Conservation (phyloP, 1,284 basidiomycete species). For the Pholiota adiposa region DNA sequence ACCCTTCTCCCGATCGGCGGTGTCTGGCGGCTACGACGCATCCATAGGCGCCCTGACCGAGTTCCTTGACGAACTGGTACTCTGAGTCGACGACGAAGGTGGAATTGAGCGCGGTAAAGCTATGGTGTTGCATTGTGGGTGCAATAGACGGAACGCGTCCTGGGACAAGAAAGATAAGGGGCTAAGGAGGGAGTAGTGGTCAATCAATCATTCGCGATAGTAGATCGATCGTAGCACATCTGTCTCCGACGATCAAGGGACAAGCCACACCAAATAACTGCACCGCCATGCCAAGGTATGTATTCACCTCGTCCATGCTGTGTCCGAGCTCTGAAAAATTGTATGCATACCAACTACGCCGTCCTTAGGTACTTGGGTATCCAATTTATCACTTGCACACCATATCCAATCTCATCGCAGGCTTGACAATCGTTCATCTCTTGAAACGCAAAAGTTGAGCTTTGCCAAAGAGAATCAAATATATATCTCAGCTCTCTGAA, state of each 20-base stretch:
- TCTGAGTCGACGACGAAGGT: conserved; percentile 89
- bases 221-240: conserved; percentile 17
- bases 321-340: not conserved
- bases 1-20: conserved; percentile 84
- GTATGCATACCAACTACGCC: not conserved
- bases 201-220: conserved; percentile 4
- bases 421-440: not conserved
- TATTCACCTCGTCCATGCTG: not conserved
- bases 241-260: conserved; percentile 23
- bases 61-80: conserved; percentile 94
- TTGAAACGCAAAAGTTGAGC: conserved; percentile 1
- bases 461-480: not conserved
- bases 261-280: conserved; percentile 21
- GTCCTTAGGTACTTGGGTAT: not conserved
- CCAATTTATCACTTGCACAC: not conserved
- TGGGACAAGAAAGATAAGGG: conserved; percentile 6
- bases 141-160: conserved; percentile 21
- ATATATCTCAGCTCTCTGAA: not conserved
- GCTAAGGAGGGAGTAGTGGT: not conserved
- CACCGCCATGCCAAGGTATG: conserved; percentile 16
- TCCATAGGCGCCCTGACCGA: conserved; percentile 94
- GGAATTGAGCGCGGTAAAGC: conserved; percentile 81
- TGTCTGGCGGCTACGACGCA: conserved; percentile 90
- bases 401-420: not conserved
- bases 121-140: conserved; percentile 60